These are phyloP conservation scores for Acer saccharum DNA, from an alignment of 345 rosid species.

Conservation along the genomic window DNA sequence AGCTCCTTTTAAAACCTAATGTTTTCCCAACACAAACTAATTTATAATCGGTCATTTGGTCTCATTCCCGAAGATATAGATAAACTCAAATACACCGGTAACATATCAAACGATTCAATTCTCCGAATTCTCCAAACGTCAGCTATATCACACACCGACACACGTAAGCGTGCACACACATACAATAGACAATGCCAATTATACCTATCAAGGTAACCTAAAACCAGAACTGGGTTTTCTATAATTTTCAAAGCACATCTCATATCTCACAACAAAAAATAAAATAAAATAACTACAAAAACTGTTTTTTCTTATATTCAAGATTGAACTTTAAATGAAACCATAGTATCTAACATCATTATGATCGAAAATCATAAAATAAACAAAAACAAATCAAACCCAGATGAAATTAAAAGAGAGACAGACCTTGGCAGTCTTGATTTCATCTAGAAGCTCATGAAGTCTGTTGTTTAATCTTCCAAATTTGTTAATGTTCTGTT, in stretches of 20 bases:
- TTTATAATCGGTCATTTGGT: not conserved
- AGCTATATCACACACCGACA: not conserved
- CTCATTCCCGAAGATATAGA: not conserved
- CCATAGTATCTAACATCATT: not conserved
- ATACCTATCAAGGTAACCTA: not conserved
- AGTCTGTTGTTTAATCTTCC: slow-evolving; percentile 80
- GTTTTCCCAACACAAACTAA: not conserved
- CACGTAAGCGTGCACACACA: not conserved
- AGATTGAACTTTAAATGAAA: not conserved
- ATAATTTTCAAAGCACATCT: not conserved
- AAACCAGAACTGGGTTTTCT: not conserved
- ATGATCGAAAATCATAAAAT: not conserved
- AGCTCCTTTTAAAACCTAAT: not conserved
- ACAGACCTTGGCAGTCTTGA: slow-evolving; percentile 73
- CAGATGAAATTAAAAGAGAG: not conserved
- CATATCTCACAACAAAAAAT: not conserved
- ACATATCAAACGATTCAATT: not conserved
- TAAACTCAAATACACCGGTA: not conserved
- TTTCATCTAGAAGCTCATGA: slow-evolving; percentile 87
- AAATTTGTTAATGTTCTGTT: slow-evolving; percentile 88
- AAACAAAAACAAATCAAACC: not conserved
- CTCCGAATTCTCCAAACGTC: not conserved
- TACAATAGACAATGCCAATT: not conserved
- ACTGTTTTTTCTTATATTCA: not conserved
- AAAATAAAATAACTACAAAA: too few species aligned